Conservation (phyloP, 768 basidiomycete species). For the Leccinum rimulosum region DNA sequence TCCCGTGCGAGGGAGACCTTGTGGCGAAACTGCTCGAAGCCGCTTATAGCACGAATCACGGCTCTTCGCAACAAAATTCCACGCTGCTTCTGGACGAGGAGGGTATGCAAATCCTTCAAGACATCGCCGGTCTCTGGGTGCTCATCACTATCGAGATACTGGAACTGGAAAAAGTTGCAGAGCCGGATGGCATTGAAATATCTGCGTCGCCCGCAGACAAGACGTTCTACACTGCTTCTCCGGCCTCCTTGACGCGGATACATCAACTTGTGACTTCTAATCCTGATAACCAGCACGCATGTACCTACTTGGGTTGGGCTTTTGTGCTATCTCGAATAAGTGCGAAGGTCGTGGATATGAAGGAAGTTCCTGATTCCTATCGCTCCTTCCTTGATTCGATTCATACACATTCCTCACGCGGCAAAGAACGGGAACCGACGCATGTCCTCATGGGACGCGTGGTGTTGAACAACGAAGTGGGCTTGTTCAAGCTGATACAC, state of each 20-base stretch:
- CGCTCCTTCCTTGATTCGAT: slow-evolving; percentile 53
- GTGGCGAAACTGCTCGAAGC: slow-evolving; percentile 63
- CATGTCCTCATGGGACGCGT: slow-evolving; percentile 57
- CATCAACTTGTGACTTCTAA: slow-evolving; percentile 66
- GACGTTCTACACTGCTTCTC: slow-evolving; percentile 58
- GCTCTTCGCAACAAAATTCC: slow-evolving; percentile 58
- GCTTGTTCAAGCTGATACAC: slow-evolving; percentile 56
- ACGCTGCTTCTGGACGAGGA: slow-evolving; percentile 74
- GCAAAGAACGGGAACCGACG: slow-evolving; percentile 57
- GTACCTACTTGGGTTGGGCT: slow-evolving; percentile 81
- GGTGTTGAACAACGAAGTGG: slow-evolving; percentile 56
- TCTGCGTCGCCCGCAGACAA: slow-evolving; percentile 47
- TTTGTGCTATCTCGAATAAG: slow-evolving; percentile 71
- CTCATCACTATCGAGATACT: slow-evolving; percentile 75
- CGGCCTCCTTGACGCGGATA: slow-evolving; percentile 59
- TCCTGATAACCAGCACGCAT: slow-evolving; percentile 60
- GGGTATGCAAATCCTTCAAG: slow-evolving; percentile 60
- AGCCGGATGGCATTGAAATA: slow-evolving; percentile 49
- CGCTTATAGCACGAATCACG: slow-evolving; percentile 63
- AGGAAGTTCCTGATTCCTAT: slow-evolving; percentile 55
- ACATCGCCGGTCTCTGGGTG: slow-evolving; percentile 75
- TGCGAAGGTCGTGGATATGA: slow-evolving; percentile 41
- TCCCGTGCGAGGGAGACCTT: slow-evolving; percentile 59
- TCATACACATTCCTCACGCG: slow-evolving; percentile 38
- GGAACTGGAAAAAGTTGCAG: slow-evolving; percentile 70